Evolutionary conservation across 2,329 filamentous ascomycete species (phyloP).

Genomic region (Colletotrichum echinochloae): DNA sequence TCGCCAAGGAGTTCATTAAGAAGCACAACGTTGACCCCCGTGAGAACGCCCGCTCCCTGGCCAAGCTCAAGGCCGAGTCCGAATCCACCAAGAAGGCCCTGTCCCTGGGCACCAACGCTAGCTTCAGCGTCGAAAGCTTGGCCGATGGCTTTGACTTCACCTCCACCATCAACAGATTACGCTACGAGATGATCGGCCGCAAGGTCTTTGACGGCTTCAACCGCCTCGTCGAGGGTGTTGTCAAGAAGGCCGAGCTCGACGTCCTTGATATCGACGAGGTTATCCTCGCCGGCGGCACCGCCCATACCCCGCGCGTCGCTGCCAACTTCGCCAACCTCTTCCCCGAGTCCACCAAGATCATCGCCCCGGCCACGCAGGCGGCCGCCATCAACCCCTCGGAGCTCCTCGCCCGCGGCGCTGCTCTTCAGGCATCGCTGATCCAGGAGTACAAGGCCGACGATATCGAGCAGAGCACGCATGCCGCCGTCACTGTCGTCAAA

Average conservation of each 20-base stretch:
- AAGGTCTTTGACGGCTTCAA: slow-evolving; percentile 92
- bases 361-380: slow-evolving; percentile 83
- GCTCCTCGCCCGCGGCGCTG: slow-evolving; percentile 87
- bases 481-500: slow-evolving; percentile 92
- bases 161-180: slow-evolving; percentile 89
- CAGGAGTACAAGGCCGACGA: slow-evolving; percentile 94
- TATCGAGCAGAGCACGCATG: slow-evolving; percentile 95
- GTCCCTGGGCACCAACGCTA: slow-evolving; percentile 87
- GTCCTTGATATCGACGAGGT: slow-evolving; percentile 95
- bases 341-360: slow-evolving; percentile 80
- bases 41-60: slow-evolving; percentile 81
- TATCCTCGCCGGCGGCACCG: slow-evolving; percentile 90
- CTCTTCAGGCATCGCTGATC: slow-evolving; percentile 94
- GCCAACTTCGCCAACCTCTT: slow-evolving; percentile 83
- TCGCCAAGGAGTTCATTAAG: slow-evolving; percentile 99
- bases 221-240: slow-evolving; percentile 82
- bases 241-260: slow-evolving; percentile 94
- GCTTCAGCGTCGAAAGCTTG: slow-evolving; percentile 92
- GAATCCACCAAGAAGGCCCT: slow-evolving; percentile 94
- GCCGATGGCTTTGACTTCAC: slow-evolving; percentile 91
- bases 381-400: slow-evolving; percentile 93
- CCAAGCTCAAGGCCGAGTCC: slow-evolving; percentile 92
- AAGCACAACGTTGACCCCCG: slow-evolving; percentile 93
- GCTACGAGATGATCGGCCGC: slow-evolving; percentile 89
- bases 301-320: slow-evolving; percentile 94